Evolutionary conservation across 192 early-diverging fungal genomes (phyloP), one percentile per base, ranked within the genome.

Genomic region (Rhizophagus prolifer): DNA sequence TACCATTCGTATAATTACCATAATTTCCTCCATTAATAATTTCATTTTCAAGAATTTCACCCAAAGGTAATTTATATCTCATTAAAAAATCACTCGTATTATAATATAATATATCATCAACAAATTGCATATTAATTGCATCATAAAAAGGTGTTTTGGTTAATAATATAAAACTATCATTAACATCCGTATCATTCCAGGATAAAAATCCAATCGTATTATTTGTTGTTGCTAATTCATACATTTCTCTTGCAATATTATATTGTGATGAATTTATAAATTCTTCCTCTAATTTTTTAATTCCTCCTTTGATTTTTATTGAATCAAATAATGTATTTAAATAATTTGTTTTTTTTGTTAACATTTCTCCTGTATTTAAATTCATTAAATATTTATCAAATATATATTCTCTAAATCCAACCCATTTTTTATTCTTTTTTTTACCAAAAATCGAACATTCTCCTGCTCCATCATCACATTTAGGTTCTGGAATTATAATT

Each of bases 371-470:
- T 10, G 62, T 26, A 3, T 63, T 3, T 16, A 30, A 30, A 63
- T 30, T 30, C 28, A 63, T 16, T 28, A 63, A 30, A 63, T 63
- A 63, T 63, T 63, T 63, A 63, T 63, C 62, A 63, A 63, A 63
- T 63, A 63, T 63, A 63, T 31, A 13, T 63, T 63, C 62, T 13
- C 26, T 30, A 63, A 63, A 63, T 63, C 62, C 62, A 14, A 30
- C 31, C 62, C 62, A 63, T 16, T 14, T 4, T 9, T 30, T 30
- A 12, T 13, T 2, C 9, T 0, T 31, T 28, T 31, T 16, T 7
- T 4, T 13, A 28, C n/a, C 28, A 19, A 19, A 3, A 30, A 14
- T 44, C 0, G 0, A 2, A 44, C 41, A 44, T 5, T 44, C 41
- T 12, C 41, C 41, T 0, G 0, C 1, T 44, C 41, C 13, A 63